These are phyloP conservation scores for Astrothelium subdiscretum DNA, from an alignment of 495 filamentous ascomycete genomes.

Conservation along the genomic window DNA sequence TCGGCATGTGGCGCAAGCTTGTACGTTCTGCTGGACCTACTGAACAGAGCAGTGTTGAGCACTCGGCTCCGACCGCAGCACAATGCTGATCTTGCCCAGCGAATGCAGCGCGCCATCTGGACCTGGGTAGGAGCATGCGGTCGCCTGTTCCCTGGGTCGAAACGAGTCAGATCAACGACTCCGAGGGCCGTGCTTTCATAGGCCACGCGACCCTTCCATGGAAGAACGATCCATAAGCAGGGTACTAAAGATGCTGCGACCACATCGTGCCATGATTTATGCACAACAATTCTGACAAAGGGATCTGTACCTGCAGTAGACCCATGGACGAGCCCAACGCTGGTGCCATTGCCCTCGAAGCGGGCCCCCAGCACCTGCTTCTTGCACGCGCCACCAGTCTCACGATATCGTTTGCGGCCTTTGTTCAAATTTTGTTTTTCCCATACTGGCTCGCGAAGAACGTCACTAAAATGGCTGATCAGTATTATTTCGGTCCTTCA, in stretches of 20 bases:
- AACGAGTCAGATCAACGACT: neutral
- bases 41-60: neutral
- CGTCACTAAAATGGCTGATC: neutral
- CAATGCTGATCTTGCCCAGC: neutral
- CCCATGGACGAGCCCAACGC: neutral
- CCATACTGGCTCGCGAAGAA: neutral
- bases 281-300: neutral
- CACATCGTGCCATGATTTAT: neutral
- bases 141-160: neutral
- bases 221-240: neutral
- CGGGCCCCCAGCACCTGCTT: neutral
- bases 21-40: neutral
- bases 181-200: neutral
- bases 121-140: neutral
- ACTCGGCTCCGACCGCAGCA: neutral
- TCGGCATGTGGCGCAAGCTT: neutral
- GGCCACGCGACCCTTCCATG: neutral
- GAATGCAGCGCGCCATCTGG: neutral
- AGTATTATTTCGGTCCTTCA: neutral
- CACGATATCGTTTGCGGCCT: neutral
- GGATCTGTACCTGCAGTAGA: conserved; percentile 1
- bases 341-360: neutral
- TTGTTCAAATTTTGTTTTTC: neutral
- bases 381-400: neutral
- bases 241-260: neutral